Base-by-base conservation (phyloP, 73 alveolate species). In the Paramecium tetraurelia region DNA sequence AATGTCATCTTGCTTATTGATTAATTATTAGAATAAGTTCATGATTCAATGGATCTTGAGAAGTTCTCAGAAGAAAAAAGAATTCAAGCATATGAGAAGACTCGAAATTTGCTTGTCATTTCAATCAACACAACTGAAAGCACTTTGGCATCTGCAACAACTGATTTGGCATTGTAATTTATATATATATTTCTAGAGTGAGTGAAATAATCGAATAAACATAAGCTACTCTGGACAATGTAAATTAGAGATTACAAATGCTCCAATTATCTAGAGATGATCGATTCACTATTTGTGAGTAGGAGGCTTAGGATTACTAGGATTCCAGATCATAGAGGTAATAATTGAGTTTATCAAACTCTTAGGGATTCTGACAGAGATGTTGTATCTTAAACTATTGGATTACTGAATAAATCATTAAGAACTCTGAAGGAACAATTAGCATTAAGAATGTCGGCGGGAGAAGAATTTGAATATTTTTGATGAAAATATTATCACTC, bases 1-100 rank as follows among this genome's bases (percentile, higher is more conserved):
- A 80, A 48, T 44, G 57, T 80, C 20, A 46, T 80, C 14, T 18
- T 22, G 5, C 44, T 80, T 11, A 44, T 41, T 80, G 76, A 80
- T 41, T 22, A 80, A 46, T 46, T 80, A 58, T 80, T 80, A 31
- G 90, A 80, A 3, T 16, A 46, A 80, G 90, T 80, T 41, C 48
- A 80, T 22, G 90, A 80, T 80, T 80, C 90, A 1, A 31, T 80
- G 57, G 46, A 33, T 44, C 46, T 80, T n/a, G 90, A 80, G 75
- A 41, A 43, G 36, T 80, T 80, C 57, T 33, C 90, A 31, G 90
- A 80, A 24, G 71, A 40, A 12, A 80, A 80, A 46, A 80, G 90
- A 43, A 44, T 80, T 27, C 16, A 48, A 80, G 71, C 90, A 5
- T 80, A 44, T 46, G 18, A 43, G 10, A 80, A 80, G 57, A 27